Evolutionary conservation across 2,329 filamentous ascomycete species (phyloP).

Genomic region (Trichoderma cornu-damae): DNA sequence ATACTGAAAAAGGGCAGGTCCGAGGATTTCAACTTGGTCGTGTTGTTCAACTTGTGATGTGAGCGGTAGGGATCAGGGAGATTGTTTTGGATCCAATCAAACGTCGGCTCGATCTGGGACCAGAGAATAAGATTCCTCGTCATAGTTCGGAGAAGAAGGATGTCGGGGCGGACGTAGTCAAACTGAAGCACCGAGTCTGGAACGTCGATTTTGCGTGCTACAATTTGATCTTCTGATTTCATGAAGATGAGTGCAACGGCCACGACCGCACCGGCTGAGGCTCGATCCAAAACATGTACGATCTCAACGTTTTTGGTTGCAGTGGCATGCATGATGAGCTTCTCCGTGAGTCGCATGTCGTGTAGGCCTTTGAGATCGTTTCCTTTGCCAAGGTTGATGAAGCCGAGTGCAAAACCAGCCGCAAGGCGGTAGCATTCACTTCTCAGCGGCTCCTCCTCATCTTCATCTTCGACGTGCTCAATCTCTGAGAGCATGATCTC

Average conservation of each 20-base stretch:
- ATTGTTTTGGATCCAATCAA: conserved; percentile 69
- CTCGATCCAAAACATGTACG: conserved; percentile 88
- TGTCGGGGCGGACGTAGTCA: conserved; percentile 90
- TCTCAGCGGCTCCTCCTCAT: conserved; percentile 78
- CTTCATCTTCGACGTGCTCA: conserved; percentile 71
- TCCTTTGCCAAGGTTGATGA: conserved; percentile 92
- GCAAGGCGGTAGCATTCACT: conserved; percentile 96
- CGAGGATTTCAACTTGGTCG: conserved; percentile 63
- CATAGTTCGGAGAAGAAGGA: conserved; percentile 83
- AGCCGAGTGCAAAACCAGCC: conserved; percentile 85
- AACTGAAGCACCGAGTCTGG: conserved; percentile 88
- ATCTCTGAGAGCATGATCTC: conserved; percentile 99
- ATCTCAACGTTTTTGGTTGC: conserved; percentile 86
- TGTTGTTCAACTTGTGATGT: conserved; percentile 54
- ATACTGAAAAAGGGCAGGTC: conserved; percentile 94
- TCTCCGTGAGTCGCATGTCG: conserved; percentile 89
- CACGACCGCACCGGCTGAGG: conserved; percentile 87
- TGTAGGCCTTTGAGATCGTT: conserved; percentile 81
- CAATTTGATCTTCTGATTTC: conserved; percentile 84
- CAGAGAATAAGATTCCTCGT: conserved; percentile 91
- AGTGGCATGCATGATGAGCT: conserved; percentile 78
- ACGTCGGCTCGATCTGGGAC: conserved; percentile 69
- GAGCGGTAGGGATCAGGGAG: conserved; percentile 65
- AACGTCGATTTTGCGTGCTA: conserved; percentile 88
- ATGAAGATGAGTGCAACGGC: conserved; percentile 91